Base-by-base conservation (phyloP, 768 basidiomycete species). In the Roridomyces roridus region DNA sequence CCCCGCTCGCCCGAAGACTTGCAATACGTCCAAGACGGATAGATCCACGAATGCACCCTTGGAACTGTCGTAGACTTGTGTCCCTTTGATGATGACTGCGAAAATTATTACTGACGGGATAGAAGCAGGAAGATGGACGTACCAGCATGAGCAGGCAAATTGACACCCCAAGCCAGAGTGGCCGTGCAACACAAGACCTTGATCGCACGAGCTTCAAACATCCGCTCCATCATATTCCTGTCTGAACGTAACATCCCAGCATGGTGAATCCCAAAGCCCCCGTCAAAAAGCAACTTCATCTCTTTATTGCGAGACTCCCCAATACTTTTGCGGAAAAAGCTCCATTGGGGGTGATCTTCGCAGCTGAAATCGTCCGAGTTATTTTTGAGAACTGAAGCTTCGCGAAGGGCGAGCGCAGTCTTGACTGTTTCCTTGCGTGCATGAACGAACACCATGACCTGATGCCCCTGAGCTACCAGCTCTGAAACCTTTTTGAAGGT, bases 361-460 rank as follows among this genome's bases (percentile, higher is more conserved):
- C 90, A 91, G 54, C 83, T 90, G 70, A 96, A 97, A 37, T 91
- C 83, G 28, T 91, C 92, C 14, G 81, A 66, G 43, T 80, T 81
- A 3, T 89, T 92, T 57, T 97, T 92, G 15, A 78, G 68, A 4
- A 83, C 60, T 4, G 93, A 87, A 53, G 88, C 79, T 58, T 98
- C 97, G 54, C 86, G 85, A 23, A 99, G 79, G 10, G 81, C 84
- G 66, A 86, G 76, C 0, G 96, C 96, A 1, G 92, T 85, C 69
- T 96, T 97, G 48, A 98, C 97, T 0, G 97, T 99, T 68, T 98
- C 97, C 75, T 97, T 98, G 26, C 97, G 84, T 14, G 97, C 94
- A 71, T 99, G 97, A 9, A 99, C 97, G 67, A 99, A 99, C 0
- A 99, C 96, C 96, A 99, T 98, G 57, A 97, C 94, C 71, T 98